Evolutionary conservation across 2,329 filamentous ascomycete species (phyloP).

Genomic region (Pyrenophora seminiperda): DNA sequence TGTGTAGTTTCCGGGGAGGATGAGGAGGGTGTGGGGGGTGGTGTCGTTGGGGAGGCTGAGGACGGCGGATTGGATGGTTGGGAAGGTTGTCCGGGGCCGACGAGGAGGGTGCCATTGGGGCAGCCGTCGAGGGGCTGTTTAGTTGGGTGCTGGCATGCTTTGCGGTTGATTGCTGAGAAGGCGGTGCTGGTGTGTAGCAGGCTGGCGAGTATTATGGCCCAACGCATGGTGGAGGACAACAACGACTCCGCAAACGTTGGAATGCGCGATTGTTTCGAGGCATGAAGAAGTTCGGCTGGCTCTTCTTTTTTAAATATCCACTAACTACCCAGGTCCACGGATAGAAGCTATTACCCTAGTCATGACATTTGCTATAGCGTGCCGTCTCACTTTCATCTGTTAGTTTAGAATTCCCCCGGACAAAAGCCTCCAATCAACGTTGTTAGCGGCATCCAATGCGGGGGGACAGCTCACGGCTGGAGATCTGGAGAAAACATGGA

Average conservation of each 20-base stretch:
- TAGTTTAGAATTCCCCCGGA: no score
- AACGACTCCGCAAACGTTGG: not conserved
- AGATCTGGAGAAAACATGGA: constrained; percentile 16
- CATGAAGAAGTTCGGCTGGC: constrained; percentile 1
- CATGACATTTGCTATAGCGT: no score
- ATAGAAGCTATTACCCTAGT: no score
- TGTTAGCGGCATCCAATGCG: constrained; percentile 10
- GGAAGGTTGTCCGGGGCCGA: constrained; percentile 33
- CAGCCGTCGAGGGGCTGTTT: constrained; percentile 48
- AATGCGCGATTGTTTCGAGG: not conserved
- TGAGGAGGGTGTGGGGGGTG: constrained; percentile 60
- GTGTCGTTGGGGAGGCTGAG: constrained; percentile 54
- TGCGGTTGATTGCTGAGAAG: constrained; percentile 24
- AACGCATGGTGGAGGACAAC: constrained; percentile 16
- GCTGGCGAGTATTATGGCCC: constrained; percentile 7
- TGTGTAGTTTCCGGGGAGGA: constrained; percentile 64
- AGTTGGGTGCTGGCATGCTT: constrained; percentile 47
- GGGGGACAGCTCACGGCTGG: constrained; percentile 19
- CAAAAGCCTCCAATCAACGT: constrained; percentile 11
- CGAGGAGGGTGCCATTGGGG: constrained; percentile 41
- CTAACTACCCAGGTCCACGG: not conserved
- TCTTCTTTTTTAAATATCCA: not conserved
- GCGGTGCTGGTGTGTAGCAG: constrained; percentile 25
- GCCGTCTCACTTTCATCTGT: not conserved
- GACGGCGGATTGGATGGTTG: constrained; percentile 56